Evolutionary conservation across 768 basidiomycete species (phyloP).

Genomic region (Mycena amicta): DNA sequence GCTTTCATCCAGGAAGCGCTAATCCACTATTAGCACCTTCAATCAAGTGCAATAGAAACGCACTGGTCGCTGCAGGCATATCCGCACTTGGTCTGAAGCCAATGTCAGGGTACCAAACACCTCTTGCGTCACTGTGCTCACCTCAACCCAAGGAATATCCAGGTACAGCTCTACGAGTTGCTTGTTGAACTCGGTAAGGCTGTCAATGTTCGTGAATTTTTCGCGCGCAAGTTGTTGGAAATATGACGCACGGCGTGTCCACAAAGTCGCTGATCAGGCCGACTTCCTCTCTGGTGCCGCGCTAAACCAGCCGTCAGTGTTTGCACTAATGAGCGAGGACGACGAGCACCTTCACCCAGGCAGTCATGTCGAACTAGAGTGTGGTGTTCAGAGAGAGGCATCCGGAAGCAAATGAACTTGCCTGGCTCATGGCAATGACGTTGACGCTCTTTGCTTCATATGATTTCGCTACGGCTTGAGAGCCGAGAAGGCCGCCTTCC

Average conservation of each 20-base stretch:
- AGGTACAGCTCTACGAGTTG: conserved; percentile 77
- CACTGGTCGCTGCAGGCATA: conserved; percentile 96
- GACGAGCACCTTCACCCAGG: conserved; percentile 81
- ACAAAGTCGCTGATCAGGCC: conserved; percentile 86
- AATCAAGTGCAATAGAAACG: conserved; percentile 34
- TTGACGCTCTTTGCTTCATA: conserved; percentile 65
- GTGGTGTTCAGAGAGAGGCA: conserved; percentile 13
- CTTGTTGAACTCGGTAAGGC: conserved; percentile 82
- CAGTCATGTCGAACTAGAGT: conserved; percentile 84
- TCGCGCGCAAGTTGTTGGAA: conserved; percentile 12
- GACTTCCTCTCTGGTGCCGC: conserved; percentile 74
- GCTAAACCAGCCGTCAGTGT: conserved; percentile 33
- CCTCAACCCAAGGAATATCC: conserved; percentile 78
- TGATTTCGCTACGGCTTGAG: conserved; percentile 81
- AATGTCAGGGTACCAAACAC: no score
- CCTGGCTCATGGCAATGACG: conserved; percentile 85
- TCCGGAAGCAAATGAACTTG: conserved; percentile 29
- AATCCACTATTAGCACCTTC: conserved; percentile 29
- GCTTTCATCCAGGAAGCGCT: conserved; percentile 84
- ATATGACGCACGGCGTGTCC: conserved; percentile 57
- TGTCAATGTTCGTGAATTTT: conserved; percentile 31
- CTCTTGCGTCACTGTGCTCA: no score
- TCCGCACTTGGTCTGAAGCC: conserved; percentile 85
- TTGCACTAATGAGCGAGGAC: no score
- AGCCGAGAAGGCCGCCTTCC: conserved; percentile 87